phyloP scores from a whole-genome alignment of 768 basidiomycete species.

The Kwoniella mangroviensis region DNA sequence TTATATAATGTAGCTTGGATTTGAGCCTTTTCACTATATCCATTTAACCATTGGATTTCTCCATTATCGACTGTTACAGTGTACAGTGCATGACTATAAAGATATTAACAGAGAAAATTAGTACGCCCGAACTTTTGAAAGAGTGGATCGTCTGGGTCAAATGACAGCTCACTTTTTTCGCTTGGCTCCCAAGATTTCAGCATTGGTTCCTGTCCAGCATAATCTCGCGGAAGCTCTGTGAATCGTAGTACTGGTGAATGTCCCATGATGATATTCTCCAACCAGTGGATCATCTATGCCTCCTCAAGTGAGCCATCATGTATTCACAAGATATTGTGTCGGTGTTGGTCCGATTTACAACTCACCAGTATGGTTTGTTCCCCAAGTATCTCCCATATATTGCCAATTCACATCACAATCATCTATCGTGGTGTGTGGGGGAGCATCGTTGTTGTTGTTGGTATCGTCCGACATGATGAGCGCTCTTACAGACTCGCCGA shows the following conservation, averaged over 20 bases:
- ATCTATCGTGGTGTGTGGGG: conserved; percentile 14
- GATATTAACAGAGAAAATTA: neutral
- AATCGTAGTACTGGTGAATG: conserved; percentile 20
- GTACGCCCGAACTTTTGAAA: neutral
- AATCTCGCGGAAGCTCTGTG: conserved; percentile 18
- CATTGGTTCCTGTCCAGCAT: conserved; percentile 25
- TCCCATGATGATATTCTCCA: conserved; percentile 12
- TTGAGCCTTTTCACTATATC: conserved; percentile 10
- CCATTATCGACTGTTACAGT: conserved; percentile 17
- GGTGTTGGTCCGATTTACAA: neutral
- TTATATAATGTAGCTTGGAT: conserved; percentile 11
- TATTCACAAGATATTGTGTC: no score
- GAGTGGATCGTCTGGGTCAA: no score
- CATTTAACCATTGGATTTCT: conserved; percentile 8
- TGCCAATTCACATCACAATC: conserved; percentile 9
- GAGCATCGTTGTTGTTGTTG: conserved; percentile 4
- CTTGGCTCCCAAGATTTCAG: conserved; percentile 20
- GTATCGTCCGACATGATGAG: neutral
- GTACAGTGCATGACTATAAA: conserved; percentile 23
- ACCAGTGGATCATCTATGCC: conserved; percentile 13
- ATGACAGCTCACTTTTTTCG: conserved; percentile 21
- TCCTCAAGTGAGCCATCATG: neutral
- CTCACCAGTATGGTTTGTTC: conserved; percentile 27
- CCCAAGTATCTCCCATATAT: conserved; percentile 22
- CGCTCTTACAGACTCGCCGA: no score